Evolutionary conservation across 805 yeast genomes (phyloP), one percentile per base, ranked within the genome.

Genomic region (Wickerhamiella lipophila): DNA sequence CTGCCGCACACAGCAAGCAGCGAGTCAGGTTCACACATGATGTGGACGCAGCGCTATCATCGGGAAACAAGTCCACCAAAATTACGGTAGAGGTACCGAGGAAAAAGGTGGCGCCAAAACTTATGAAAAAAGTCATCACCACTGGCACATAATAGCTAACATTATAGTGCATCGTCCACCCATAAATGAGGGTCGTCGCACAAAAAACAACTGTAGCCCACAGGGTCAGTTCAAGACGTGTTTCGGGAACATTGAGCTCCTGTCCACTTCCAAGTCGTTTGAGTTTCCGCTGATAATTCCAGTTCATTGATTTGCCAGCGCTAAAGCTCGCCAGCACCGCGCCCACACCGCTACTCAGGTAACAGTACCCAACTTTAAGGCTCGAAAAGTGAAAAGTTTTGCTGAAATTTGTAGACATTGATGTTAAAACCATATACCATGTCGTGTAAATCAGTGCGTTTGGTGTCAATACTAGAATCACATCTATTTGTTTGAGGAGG

Each of bases 41-140:
- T 0, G 85, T 74, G 3, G 88, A 81, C 2, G 89, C 76, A 0
- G 94, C 83, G 0, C 86, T 72, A 42, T 73, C 73, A 3, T 70
- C 63, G 0, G 95, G 94, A 53, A 73, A 79, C 50, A 85, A 60
- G 58, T 87, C 95, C n/a, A 85, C 82, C 49, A 84, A 61, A 36
- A 86, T 63, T 0, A 92, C 83, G 0, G 79, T 73, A 2, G 78
- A 69, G 29, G 75, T 70, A 13, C 81, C 71, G 35, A 81, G 58
- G 38, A 78, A 73, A 46, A 77, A 74, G 55, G 80, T 73, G 4
- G 79, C 69, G n/a, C 79, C 71, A 52, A 71, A 62, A 6, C 88
- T 77, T 1, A 77, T 68, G 47, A 80, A 60, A 42, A 76, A 78
- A 5, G 80, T 68, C 51, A 75, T 66, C 1, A 83, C 71, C 13